These are phyloP conservation scores for Fabrea salina DNA, from an alignment of 169 alveolate genomes.

Conservation along the genomic window DNA sequence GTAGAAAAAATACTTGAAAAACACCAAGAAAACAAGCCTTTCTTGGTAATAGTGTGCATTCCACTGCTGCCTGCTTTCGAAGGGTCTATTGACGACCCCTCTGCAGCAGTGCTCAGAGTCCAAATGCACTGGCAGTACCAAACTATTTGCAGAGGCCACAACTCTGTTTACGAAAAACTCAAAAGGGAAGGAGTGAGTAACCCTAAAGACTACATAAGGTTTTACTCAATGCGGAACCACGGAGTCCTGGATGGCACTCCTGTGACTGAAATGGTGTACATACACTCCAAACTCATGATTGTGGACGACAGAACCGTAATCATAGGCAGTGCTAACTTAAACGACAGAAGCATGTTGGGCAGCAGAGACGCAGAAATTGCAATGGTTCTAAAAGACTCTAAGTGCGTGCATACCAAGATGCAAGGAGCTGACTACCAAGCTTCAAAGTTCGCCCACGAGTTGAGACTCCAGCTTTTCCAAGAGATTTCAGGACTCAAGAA, in stretches of 20 bases:
- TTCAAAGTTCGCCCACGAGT: conserved; percentile 55
- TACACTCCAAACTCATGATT: conserved; percentile 72
- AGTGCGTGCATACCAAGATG: conserved; percentile 37
- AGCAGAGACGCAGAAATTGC: conserved; percentile 72
- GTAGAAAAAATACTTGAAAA: conserved; percentile 68
- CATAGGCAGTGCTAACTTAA: conserved; percentile 80
- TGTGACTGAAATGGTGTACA: conserved; percentile 67
- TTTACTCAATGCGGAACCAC: conserved; percentile 66
- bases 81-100: conserved; percentile 65
- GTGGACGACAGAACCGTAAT: conserved; percentile 68
- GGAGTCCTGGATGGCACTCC: conserved; percentile 44
- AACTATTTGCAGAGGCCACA: conserved; percentile 64
- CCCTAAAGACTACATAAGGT: conserved; percentile 68
- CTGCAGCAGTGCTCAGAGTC: conserved; percentile 57
- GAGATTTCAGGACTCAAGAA: conserved; percentile 58
- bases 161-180: conserved; percentile 47
- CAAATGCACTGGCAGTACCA: conserved; percentile 58
- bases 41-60: conserved; percentile 61
- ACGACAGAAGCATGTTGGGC: conserved; percentile 77
- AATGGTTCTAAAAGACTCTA: conserved; percentile 46
- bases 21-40: conserved; percentile 38
- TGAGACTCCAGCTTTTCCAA: conserved; percentile 52
- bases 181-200: conserved; percentile 48
- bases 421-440: conserved; percentile 45
- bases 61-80: conserved; percentile 84